Base-by-base conservation (phyloP, 2,329 filamentous ascomycete genomes). In the Sordariomycetes sp. region DNA sequence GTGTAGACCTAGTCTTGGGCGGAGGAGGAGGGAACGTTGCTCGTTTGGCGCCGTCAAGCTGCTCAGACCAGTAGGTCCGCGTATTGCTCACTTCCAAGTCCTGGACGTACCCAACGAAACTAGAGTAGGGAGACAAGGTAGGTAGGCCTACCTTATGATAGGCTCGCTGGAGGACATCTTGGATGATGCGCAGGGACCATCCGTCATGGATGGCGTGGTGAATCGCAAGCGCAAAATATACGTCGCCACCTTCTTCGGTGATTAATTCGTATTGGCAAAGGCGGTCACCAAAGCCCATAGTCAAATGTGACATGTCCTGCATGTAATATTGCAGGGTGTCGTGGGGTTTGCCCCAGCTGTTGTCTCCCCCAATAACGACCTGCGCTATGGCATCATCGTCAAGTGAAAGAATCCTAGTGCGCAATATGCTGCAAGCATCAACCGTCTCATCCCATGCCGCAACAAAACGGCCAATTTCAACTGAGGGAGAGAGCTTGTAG, bases 111-210 rank as follows among this genome's bases (percentile, higher is more conserved):
- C 38, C 37, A 4, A 44, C 32, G 30, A 44, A 42, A 19, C 11
- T n/a, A 8, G 11, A 23, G 30, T 35, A 14, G 30, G 24, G n/a
- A 15, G 4, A 10, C 14, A 29, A 25, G 33, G 15, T 33, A 19
- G 5, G 30, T 32, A n/a, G 7, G 30, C 35, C 14, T 11, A 10
- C 29, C 4, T 30, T 23, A 7, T 44, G 23, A 2, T 17, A 21
- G 11, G 30, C 28, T 10, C 36, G n/a, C 9, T 41, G 32, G 1
- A 44, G 14, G 28, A 8, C 21, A 18, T 18, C 38, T 10, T n/a
- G 42, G 43, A 44, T 42, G 19, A 90, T 62, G 33, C 94, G 82
- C 49, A 87, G 70, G 0, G 86, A 88, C 88, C 88, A 50, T 5
- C 48, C 50, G 27, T 54, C 50, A 23, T 49, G 47, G 1, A 50